These are phyloP conservation scores for Ceratobasidium papillatum DNA, from an alignment of 1,284 basidiomycete genomes.

Conservation along the genomic window DNA sequence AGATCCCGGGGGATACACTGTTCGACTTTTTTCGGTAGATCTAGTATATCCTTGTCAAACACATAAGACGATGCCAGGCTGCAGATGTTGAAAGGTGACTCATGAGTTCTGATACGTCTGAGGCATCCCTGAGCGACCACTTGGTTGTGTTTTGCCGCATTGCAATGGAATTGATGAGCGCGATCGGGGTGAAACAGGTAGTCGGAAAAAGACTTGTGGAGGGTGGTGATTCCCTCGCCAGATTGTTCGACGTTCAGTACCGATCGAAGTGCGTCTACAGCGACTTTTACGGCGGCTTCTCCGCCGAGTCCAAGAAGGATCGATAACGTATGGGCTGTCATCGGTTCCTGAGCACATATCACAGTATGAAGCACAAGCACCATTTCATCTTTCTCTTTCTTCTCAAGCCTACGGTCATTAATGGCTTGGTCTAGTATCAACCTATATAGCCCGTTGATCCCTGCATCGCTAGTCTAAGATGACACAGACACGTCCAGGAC, in stretches of 20 bases:
- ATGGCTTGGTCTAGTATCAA: background rate
- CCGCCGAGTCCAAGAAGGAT: background rate
- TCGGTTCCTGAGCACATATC: slow-evolving; percentile 6
- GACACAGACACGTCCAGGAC: background rate
- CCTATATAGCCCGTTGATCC: background rate
- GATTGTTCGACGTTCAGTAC: background rate
- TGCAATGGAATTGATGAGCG: background rate
- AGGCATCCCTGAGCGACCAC: background rate
- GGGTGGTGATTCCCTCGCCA: background rate
- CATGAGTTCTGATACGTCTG: background rate
- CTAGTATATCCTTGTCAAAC: background rate
- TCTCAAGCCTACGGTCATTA: background rate
- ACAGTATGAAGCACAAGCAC: background rate
- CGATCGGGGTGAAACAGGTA: background rate
- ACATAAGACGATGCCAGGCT: background rate
- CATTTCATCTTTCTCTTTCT: background rate
- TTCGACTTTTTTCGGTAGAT: background rate
- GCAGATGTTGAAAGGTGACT: slow-evolving; percentile 10
- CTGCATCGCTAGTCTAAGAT: background rate
- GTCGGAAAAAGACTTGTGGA: slow-evolving; percentile 15
- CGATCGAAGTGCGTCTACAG: background rate
- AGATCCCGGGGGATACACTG: background rate
- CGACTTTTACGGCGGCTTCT: background rate
- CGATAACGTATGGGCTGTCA: background rate
- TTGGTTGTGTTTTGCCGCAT: background rate